Evolutionary conservation across 169 alveolate genomes (phyloP).

Genomic region (Perkinsus chesapeaki): DNA sequence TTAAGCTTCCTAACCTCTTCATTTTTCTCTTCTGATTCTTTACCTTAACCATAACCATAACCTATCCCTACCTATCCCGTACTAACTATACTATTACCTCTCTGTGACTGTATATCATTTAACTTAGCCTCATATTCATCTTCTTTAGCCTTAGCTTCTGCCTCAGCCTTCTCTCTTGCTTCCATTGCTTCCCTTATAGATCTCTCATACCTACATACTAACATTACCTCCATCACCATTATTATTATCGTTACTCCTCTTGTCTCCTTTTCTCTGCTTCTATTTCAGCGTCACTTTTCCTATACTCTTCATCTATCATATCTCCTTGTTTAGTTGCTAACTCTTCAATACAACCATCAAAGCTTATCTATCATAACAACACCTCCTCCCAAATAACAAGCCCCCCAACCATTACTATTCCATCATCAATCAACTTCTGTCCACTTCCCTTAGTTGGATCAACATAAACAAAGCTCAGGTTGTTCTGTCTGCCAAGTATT

Average conservation of each 20-base stretch:
- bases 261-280: conserved; percentile 17
- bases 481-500: conserved; percentile 13
- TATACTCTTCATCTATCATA: not conserved
- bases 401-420: not conserved
- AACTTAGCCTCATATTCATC: conserved; percentile 19
- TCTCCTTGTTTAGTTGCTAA: conserved; percentile 21
- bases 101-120: not conserved
- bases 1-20: conserved; percentile 16
- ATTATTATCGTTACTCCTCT: not conserved
- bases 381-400: not conserved
- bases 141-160: conserved; percentile 19
- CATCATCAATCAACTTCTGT: not conserved
- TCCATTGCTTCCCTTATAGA: conserved; percentile 18
- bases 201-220: not conserved
- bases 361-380: not conserved
- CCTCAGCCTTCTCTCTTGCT: conserved; percentile 15
- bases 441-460: not conserved
- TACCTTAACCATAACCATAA: not conserved
- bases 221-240: not conserved
- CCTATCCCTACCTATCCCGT: conserved; percentile 6
- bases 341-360: conserved; percentile 15
- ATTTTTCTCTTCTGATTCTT: not conserved
- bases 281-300: conserved; percentile 7
- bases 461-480: conserved; percentile 10
- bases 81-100: not conserved